A percentile compares a stretch with the other conserved stretches of the same genome.
Evolutionary conservation across 768 basidiomycete species (phyloP).

Genomic region (Tricholoma bakamatsutake): DNA sequence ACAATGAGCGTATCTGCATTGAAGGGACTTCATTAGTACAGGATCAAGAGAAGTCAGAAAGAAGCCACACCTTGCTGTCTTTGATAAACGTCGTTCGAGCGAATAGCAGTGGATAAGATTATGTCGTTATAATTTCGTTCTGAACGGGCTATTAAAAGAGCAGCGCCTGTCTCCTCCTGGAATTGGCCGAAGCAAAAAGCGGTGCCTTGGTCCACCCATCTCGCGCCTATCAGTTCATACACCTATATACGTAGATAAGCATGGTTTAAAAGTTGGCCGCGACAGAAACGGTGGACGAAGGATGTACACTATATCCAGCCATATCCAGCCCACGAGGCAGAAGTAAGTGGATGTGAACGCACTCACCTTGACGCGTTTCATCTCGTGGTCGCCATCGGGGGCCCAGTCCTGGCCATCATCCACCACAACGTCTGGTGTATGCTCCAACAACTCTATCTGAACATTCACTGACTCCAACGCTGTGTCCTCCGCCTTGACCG

Average conservation of each 20-base stretch:
- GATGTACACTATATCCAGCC: conserved; percentile 1
- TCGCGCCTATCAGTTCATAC: conserved; percentile 85
- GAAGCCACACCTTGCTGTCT: conserved; percentile 59
- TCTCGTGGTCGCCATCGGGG: conserved; percentile 61
- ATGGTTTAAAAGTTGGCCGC: conserved; percentile 1
- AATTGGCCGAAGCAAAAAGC: conserved; percentile 93
- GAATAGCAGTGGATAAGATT: conserved; percentile 76
- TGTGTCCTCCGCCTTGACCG: conserved; percentile 32
- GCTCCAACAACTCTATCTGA: conserved; percentile 43
- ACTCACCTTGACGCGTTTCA: conserved; percentile 82
- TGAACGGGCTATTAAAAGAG: conserved; percentile 77
- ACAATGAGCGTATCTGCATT: conserved; percentile 89
- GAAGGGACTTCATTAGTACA: conserved; percentile 2
- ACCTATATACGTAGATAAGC: conserved; percentile 47
- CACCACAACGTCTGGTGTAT: conserved; percentile 31
- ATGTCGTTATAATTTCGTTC: conserved; percentile 68
- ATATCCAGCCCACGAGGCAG: neutral
- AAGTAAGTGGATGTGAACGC: conserved; percentile 13
- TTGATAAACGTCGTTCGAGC: conserved; percentile 80
- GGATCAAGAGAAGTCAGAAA: conserved; percentile 2
- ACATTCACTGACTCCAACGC: conserved; percentile 30
- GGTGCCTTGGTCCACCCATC: conserved; percentile 96
- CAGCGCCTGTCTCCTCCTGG: conserved; percentile 69
- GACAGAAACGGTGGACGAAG: neutral
- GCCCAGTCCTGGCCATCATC: conserved; percentile 61